phyloP scores from a whole-genome alignment of 2,329 filamentous ascomycete genomes.

The Polychaeton citri region DNA sequence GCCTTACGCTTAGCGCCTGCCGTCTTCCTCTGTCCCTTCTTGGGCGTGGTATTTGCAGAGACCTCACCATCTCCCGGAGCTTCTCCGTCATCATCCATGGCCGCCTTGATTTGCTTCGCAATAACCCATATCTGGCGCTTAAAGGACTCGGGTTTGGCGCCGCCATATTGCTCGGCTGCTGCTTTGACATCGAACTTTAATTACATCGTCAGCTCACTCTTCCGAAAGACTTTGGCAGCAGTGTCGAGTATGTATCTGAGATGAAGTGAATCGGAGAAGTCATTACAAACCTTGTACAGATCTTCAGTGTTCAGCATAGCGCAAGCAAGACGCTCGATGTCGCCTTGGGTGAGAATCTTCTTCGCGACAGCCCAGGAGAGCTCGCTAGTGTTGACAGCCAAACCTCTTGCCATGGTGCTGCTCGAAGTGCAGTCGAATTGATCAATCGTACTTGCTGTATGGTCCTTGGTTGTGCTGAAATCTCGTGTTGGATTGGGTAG shows the following conservation, averaged over 20 bases:
- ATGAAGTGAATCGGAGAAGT: background rate
- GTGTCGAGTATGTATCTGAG: background rate
- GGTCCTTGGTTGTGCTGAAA: too few species aligned
- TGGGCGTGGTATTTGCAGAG: background rate
- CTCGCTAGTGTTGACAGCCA: constrained; percentile 2
- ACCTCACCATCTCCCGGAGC: background rate
- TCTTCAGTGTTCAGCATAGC: constrained; percentile 7
- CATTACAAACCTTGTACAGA: constrained; percentile 3
- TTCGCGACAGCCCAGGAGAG: constrained; percentile 9
- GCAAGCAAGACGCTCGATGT: constrained; percentile 11
- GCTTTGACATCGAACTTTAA: constrained; percentile 7
- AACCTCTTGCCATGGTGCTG: background rate
- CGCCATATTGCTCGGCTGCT: constrained; percentile 8
- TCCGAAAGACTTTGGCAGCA: too few species aligned
- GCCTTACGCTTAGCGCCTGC: constrained; percentile 6
- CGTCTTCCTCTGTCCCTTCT: constrained; percentile 2
- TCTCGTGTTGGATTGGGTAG: too few species aligned
- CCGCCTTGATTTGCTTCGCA: constrained; percentile 11
- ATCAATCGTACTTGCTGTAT: too few species aligned
- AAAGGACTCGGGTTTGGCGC: constrained; percentile 8
- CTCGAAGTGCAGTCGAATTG: too few species aligned
- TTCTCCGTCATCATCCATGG: constrained; percentile 1
- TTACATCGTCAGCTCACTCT: too few species aligned
- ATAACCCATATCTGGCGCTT: constrained; percentile 12
- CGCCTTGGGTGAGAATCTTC: constrained; percentile 6